Base-by-base conservation (phyloP, 73 alveolate species). In the Symbiodinium natans region DNA sequence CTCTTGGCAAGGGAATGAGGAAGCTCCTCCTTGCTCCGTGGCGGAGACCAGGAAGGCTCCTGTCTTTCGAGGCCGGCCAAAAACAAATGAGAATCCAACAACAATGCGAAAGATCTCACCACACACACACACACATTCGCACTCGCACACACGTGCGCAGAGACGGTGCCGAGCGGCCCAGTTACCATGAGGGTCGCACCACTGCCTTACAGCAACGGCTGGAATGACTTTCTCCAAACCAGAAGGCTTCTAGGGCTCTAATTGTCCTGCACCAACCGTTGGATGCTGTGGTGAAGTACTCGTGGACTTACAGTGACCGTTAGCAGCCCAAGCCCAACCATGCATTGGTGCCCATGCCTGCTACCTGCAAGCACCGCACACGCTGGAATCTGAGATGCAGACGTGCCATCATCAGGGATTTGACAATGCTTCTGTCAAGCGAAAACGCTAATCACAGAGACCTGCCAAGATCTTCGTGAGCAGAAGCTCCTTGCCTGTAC, bases 21-120 rank as follows among this genome's bases (percentile, higher is more conserved):
- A 27, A 25, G 82, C 46, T 52, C 94, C 84, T 86, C 83, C 83
- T 54, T 29, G 29, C 52, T 77, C 36, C 82, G 34, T 36, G 94
- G 40, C 11, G 83, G 94, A 36, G 94, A 77, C 94, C 94, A 86
- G 6, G 94, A 86, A 19, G 94, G 40, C 11, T 82, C 94, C 94
- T 36, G 34, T 1, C 21, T 3, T 34, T 52, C 23, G 23, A 46
- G 59, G 59, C 59, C 59, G 23, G 6, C 23, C n/a, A n/a, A n/a
- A n/a, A n/a, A n/a, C n/a, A n/a, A n/a, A n/a, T n/a, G n/a, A n/a
- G n/a, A n/a, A n/a, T n/a, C n/a, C n/a, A n/a, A n/a, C n/a, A n/a
- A n/a, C n/a, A n/a, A n/a, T n/a, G n/a, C n/a, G n/a, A n/a, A n/a
- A n/a, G n/a, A n/a, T n/a, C n/a, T n/a, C n/a, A n/a, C n/a, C n/a